phyloP scores from a whole-genome alignment of 2,329 filamentous ascomycete species.

The Fusarium devonianum region DNA sequence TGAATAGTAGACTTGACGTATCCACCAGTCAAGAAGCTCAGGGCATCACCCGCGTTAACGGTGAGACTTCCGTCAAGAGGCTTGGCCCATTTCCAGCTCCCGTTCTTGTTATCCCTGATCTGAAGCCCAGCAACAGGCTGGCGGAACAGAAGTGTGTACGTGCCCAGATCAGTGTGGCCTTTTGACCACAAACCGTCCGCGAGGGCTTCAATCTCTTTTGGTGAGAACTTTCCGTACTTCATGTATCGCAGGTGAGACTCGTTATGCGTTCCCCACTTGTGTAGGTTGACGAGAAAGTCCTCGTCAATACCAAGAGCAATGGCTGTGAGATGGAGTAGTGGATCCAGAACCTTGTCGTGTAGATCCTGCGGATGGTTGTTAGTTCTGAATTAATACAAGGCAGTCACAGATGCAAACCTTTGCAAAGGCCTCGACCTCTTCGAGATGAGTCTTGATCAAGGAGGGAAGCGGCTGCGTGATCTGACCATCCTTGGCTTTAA shows the following conservation, averaged over 20 bases:
- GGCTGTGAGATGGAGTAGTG: conserved; percentile 66
- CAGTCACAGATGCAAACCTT: conserved; percentile 8
- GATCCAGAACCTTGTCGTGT: conserved; percentile 63
- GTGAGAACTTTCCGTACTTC: conserved; percentile 60
- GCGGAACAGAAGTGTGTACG: conserved; percentile 63
- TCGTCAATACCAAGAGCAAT: conserved; percentile 66
- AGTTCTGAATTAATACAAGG: neutral
- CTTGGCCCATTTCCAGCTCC: conserved; percentile 59
- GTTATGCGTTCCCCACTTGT: conserved; percentile 64
- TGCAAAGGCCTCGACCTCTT: conserved; percentile 24
- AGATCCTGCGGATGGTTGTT: conserved; percentile 41
- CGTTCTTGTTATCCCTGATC: conserved; percentile 55
- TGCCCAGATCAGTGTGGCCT: conserved; percentile 65
- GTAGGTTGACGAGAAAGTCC: conserved; percentile 60
- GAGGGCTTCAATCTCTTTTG: conserved; percentile 55
- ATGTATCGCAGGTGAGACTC: conserved; percentile 71
- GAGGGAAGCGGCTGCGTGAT: conserved; percentile 38
- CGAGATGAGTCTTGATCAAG: conserved; percentile 16
- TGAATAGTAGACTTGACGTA: conserved; percentile 55
- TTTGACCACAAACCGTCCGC: conserved; percentile 53
- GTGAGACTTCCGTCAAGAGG: conserved; percentile 59
- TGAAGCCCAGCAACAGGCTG: conserved; percentile 66
- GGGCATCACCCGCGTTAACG: conserved; percentile 58
- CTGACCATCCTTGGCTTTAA: conserved; percentile 42
- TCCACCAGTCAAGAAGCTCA: conserved; percentile 58